Evolutionary conservation across 257 asterid species (phyloP).

Genomic region (Ligustrum vulgare): DNA sequence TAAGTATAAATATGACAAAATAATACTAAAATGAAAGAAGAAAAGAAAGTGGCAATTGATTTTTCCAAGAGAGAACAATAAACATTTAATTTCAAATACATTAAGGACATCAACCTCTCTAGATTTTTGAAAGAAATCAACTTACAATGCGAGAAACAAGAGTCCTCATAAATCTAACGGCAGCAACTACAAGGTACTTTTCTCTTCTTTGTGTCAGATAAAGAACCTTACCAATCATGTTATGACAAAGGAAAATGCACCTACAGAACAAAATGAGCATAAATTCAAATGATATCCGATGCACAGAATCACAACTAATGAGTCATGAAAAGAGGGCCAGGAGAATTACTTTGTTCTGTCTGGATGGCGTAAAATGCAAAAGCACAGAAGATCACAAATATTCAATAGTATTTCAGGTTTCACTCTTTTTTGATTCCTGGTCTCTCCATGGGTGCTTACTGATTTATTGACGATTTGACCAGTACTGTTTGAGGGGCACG

Average conservation of each 20-base stretch:
- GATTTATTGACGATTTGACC: constrained; percentile 38
- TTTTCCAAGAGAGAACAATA: background rate
- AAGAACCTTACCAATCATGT: constrained; percentile 80
- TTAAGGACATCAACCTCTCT: background rate
- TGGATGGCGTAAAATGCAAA: constrained; percentile 92
- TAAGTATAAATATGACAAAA: no score
- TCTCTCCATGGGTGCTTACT: constrained; percentile 46
- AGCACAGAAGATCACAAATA: constrained; percentile 91
- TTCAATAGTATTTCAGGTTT: constrained; percentile 88
- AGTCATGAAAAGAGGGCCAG: constrained; percentile 12
- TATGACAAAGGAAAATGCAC: constrained; percentile 84
- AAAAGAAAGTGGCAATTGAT: background rate
- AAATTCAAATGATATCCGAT: constrained; percentile 12
- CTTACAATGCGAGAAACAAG: constrained; percentile 91
- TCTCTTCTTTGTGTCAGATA: constrained; percentile 83
- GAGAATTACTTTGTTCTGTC: constrained; percentile 76
- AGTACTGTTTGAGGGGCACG: constrained; percentile 54
- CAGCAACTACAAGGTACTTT: constrained; percentile 87
- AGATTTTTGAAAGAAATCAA: constrained; percentile 21
- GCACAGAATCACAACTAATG: constrained; percentile 4
- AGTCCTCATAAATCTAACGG: constrained; percentile 85
- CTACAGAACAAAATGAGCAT: constrained; percentile 43
- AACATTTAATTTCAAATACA: background rate
- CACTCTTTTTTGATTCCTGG: constrained; percentile 45
- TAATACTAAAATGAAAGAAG: background rate